phyloP scores from a whole-genome alignment of 2,329 filamentous ascomycete genomes.

The Colletotrichum horii region DNA sequence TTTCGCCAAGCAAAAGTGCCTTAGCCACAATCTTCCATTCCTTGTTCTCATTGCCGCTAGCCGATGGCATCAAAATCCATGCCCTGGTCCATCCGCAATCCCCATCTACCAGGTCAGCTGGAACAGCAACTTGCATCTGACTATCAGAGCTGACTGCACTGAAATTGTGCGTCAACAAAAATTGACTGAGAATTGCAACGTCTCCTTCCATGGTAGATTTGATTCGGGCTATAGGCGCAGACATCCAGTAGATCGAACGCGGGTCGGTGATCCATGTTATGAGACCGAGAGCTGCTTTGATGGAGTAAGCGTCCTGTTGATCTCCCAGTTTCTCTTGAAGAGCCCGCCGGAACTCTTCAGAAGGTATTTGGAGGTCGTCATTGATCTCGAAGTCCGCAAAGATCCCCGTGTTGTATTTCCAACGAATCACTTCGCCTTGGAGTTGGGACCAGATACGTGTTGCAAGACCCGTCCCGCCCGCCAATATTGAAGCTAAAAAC shows the following conservation, averaged over 20 bases:
- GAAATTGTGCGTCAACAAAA: neutral
- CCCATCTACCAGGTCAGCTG: neutral
- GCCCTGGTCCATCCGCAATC: slow-evolving; percentile 2
- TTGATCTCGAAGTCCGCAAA: neutral
- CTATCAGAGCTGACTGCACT: neutral
- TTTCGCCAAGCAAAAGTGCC: neutral
- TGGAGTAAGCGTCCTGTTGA: neutral
- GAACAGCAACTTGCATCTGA: neutral
- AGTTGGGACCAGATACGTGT: neutral
- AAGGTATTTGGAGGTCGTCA: neutral
- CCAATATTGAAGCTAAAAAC: neutral
- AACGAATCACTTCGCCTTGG: neutral
- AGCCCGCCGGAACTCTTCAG: neutral
- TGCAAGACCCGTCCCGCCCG: neutral
- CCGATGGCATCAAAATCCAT: neutral
- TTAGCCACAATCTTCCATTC: neutral
- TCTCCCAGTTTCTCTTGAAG: accelerated
- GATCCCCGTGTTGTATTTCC: neutral
- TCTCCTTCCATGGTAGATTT: neutral
- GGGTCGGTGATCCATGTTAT: slow-evolving; percentile 7
- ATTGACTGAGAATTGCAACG: neutral
- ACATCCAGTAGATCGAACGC: slow-evolving; percentile 1
- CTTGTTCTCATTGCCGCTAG: neutral
- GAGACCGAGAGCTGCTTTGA: neutral
- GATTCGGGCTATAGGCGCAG: neutral